Conservation (phyloP, 1,284 basidiomycete genomes). For the Chondrostereum purpureum region DNA sequence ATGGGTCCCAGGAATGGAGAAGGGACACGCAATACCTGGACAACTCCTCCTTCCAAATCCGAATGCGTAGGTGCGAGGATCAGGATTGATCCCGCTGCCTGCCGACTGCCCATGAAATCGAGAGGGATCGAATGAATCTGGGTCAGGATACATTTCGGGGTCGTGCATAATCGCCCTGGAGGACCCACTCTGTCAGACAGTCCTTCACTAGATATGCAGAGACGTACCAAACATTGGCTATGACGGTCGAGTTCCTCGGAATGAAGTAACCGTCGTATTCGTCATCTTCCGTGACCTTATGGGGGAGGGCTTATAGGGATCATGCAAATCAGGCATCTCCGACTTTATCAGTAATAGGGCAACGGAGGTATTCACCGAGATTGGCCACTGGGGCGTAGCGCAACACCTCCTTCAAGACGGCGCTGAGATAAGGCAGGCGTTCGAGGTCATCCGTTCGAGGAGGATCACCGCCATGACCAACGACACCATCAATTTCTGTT, state of each 20-base stretch:
- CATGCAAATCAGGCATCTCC: too few relatives aligned
- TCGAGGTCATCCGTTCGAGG: constrained; percentile 34
- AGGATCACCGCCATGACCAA: constrained; percentile 31
- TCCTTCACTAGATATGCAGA: constrained; percentile 14
- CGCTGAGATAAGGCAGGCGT: constrained; percentile 38
- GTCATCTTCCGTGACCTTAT: constrained; percentile 35
- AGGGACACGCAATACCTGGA: not conserved
- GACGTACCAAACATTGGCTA: constrained; percentile 39
- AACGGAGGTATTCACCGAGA: constrained; percentile 27
- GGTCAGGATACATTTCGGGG: constrained; percentile 10
- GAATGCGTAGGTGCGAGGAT: not conserved
- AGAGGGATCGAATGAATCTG: not conserved
- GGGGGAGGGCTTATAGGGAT: constrained; percentile 41
- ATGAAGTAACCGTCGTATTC: constrained; percentile 36
- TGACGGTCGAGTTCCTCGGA: constrained; percentile 36
- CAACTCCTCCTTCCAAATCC: constrained; percentile 1
- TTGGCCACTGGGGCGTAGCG: constrained; percentile 44
- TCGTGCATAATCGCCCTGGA: constrained; percentile 40
- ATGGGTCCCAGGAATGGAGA: not conserved
- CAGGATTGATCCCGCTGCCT: not conserved
- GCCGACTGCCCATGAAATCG: not conserved
- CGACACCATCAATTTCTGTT: constrained; percentile 34
- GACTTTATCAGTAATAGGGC: constrained; percentile 30
- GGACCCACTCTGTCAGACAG: not conserved
- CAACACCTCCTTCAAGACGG: constrained; percentile 45